Percentiles rank a stretch among this genome's conserved stretches.
These are phyloP conservation scores for Carex pumila DNA, from an alignment of 176 grass and related monocot species.

Conservation along the genomic window DNA sequence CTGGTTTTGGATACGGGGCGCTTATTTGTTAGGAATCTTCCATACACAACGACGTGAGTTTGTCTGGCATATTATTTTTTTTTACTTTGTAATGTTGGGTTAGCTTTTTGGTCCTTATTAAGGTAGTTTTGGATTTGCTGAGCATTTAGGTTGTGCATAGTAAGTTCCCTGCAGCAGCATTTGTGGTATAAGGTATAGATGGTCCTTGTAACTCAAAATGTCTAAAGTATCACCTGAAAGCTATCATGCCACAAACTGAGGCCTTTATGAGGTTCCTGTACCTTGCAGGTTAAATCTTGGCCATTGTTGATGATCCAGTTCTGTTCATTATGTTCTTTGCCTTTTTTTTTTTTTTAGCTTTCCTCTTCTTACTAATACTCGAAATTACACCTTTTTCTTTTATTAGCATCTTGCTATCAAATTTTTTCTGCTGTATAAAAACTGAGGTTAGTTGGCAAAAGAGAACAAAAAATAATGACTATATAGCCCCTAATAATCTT, in stretches of 20 bases:
- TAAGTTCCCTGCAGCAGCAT: neutral
- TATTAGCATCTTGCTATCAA: neutral
- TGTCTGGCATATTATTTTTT: neutral
- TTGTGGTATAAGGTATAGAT: neutral
- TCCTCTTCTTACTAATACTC: neutral
- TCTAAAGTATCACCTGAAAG: neutral
- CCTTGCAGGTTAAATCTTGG: neutral
- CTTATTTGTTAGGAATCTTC: constrained; percentile 85
- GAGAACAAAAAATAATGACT: neutral
- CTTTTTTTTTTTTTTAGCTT: neutral
- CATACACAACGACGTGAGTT: constrained; percentile 78
- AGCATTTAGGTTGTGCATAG: neutral
- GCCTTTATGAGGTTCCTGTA: neutral
- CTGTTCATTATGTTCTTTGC: neutral
- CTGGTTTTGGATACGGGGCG: constrained; percentile 76
- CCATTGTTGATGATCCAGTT: neutral
- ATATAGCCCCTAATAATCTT: neutral
- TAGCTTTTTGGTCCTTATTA: neutral
- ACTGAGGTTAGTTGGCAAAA: neutral
- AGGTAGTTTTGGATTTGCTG: neutral
- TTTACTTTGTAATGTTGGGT: neutral
- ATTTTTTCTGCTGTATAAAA: neutral
- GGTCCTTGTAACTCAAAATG: neutral
- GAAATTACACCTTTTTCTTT: neutral
- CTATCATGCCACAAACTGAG: no score